Conservation (phyloP, 2,329 filamentous ascomycete genomes). For the Capronia americana region DNA sequence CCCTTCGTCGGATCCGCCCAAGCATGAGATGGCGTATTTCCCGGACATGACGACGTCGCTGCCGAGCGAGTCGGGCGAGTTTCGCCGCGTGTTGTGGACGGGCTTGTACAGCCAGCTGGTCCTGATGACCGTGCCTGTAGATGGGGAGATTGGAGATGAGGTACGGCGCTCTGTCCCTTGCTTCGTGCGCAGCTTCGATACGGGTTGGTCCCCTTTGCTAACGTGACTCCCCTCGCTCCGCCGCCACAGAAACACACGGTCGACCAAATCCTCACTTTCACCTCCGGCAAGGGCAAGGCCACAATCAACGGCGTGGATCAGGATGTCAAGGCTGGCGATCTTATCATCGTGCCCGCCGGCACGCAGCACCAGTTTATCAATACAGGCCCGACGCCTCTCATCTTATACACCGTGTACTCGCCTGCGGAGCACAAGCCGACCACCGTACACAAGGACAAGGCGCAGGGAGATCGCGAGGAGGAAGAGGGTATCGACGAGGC, state of each 20-base stretch:
- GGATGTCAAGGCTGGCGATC: conserved; percentile 60
- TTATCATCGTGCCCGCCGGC: conserved; percentile 69
- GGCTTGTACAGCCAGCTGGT: conserved; percentile 69
- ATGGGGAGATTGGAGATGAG: conserved; percentile 71
- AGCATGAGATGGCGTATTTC: conserved; percentile 67
- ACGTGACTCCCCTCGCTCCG: not conserved
- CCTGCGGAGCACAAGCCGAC: conserved; percentile 67
- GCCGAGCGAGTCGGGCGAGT: conserved; percentile 62
- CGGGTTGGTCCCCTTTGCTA: not conserved
- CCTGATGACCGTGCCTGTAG: conserved; percentile 68
- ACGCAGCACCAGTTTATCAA: conserved; percentile 72
- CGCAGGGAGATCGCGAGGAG: conserved; percentile 67
- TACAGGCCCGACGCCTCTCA: conserved; percentile 63
- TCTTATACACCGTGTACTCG: conserved; percentile 68
- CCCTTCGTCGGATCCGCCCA: conserved; percentile 48
- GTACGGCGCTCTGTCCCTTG: conserved; percentile 45
- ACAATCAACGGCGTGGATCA: conserved; percentile 66
- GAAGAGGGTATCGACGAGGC: conserved; percentile 67
- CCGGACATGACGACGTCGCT: conserved; percentile 61
- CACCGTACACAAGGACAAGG: conserved; percentile 68
- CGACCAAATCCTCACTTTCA: conserved; percentile 70
- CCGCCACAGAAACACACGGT: conserved; percentile 57
- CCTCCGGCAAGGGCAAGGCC: conserved; percentile 63
- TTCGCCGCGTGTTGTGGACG: conserved; percentile 67
- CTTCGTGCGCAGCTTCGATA: not conserved